Base-by-base conservation (phyloP, 2,329 filamentous ascomycete species). In the Aspergillus spinulosporus region DNA sequence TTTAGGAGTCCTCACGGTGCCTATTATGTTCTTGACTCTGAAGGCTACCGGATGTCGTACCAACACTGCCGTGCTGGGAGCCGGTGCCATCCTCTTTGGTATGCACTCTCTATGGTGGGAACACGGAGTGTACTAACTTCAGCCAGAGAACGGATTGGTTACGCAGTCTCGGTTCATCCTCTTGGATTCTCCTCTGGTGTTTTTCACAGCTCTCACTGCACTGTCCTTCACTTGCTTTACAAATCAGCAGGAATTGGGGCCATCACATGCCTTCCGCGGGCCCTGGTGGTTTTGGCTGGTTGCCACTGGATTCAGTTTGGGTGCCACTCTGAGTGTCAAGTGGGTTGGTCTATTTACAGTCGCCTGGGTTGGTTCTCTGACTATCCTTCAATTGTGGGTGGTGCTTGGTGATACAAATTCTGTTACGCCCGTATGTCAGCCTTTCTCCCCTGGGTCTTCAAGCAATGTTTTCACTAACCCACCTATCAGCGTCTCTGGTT, bases 271-370 rank as follows among this genome's bases (percentile, higher is more conserved):
- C 15, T 99, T 99, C 78, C 81, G 87, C 64, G 84, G 89, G 6
- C 88, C 86, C 68, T 99, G 94, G 94, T 99, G 94, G 94, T 97
- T 97, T 78, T 99, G 94, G 93, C 83, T 99, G 53, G 82, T 83
- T 56, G 86, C 90, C 71, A 95, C 90, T 44, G 94, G 94, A 66
- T 78, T 99, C 43, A 89, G 88, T 37, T 81, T 99, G 49, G 94
- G 94, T 60, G 88, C 93, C 49, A 97, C 94, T 5, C 85, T 88
- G 60, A 97, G 93, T 78, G 92, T 97, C 69, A 99, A 99, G 80
- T 99, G 94, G 94, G 94, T 99, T 69, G 94, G 94, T 49, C 82
- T 99, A 52, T 97, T 99, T 80, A 99, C 94, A 61, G 97, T 97
- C 74, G 94, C 93, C 48, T 99, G 94, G 94, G 91, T 99, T 64